Percentiles rank a stretch among this genome's conserved stretches.
Evolutionary conservation across 305 asterid genomes (phyloP).

Genomic region (Fraxinus xanthoxyloides): DNA sequence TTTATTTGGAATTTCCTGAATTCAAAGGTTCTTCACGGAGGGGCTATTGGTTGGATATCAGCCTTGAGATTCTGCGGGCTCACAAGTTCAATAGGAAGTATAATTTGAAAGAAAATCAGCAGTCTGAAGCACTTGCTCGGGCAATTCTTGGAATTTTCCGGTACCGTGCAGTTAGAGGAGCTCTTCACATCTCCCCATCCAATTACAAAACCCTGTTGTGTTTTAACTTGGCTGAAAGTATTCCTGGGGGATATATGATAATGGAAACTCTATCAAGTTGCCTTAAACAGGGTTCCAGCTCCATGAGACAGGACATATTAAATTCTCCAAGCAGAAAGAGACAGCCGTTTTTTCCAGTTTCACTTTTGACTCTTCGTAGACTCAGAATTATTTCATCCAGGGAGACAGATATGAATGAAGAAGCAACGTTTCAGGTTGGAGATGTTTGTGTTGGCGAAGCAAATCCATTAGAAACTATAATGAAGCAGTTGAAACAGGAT

Average conservation of each 20-base stretch:
- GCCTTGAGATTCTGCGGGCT: conserved; percentile 74
- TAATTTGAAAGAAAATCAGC: conserved; percentile 58
- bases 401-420: conserved; percentile 44
- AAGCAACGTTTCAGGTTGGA: conserved; percentile 45
- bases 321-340: conserved; percentile 57
- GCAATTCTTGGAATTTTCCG: conserved; percentile 79
- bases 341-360: conserved; percentile 45
- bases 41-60: conserved; percentile 87
- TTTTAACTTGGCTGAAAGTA: conserved; percentile 93
- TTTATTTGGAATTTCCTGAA: conserved; percentile 90
- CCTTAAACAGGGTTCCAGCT: conserved; percentile 38
- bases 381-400: conserved; percentile 52
- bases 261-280: conserved; percentile 66
- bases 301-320: conserved; percentile 36
- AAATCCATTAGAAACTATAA: conserved; percentile 72
- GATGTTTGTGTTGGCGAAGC: conserved; percentile 66
- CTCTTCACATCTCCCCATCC: conserved; percentile 59
- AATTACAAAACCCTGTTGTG: conserved; percentile 75
- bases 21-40: conserved; percentile 87
- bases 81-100: conserved; percentile 70
- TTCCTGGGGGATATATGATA: conserved; percentile 87
- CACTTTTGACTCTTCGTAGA: conserved; percentile 58
- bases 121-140: conserved; percentile 72
- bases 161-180: conserved; percentile 83
- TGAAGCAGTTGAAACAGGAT: conserved; percentile 72